Conservation (phyloP, 805 yeast genomes). For the Candida succiphila region DNA sequence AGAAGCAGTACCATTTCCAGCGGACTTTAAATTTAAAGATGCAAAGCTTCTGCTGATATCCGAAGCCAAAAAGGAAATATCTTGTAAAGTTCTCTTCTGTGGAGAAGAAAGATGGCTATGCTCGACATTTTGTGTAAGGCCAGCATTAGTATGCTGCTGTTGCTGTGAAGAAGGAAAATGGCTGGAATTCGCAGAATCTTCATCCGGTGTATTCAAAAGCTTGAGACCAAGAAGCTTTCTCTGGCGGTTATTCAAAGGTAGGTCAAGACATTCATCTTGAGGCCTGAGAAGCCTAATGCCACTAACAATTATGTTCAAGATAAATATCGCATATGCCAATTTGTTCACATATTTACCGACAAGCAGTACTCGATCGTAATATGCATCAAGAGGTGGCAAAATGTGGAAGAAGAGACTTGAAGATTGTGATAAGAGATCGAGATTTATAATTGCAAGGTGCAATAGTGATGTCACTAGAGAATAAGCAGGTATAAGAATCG, state of each 20-base stretch:
- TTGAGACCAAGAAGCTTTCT: conserved; percentile 35
- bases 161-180: not conserved
- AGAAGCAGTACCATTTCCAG: not conserved
- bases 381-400: not conserved
- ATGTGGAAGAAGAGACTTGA: no score
- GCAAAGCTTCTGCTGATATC: conserved; percentile 20
- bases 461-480: conserved; percentile 18
- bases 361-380: not conserved
- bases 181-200: not conserved
- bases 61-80: conserved; percentile 11
- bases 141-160: not conserved
- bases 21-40: conserved; percentile 14
- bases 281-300: conserved; percentile 25
- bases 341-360: conserved; percentile 9
- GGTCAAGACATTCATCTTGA: conserved; percentile 40
- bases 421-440: conserved; percentile 2
- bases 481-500: conserved; percentile 20
- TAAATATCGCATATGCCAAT: conserved; percentile 14
- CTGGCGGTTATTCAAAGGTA: conserved; percentile 37
- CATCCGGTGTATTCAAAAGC: conserved; percentile 1
- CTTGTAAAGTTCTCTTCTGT: conserved; percentile 1
- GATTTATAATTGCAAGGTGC: conserved; percentile 8
- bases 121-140: not conserved
- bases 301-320: conserved; percentile 20
- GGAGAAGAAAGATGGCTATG: not conserved